A percentile compares a stretch with the other conserved stretches of the same genome.
Evolutionary conservation across 768 basidiomycete species (phyloP).

Genomic region (Podaxis mareebaensis): DNA sequence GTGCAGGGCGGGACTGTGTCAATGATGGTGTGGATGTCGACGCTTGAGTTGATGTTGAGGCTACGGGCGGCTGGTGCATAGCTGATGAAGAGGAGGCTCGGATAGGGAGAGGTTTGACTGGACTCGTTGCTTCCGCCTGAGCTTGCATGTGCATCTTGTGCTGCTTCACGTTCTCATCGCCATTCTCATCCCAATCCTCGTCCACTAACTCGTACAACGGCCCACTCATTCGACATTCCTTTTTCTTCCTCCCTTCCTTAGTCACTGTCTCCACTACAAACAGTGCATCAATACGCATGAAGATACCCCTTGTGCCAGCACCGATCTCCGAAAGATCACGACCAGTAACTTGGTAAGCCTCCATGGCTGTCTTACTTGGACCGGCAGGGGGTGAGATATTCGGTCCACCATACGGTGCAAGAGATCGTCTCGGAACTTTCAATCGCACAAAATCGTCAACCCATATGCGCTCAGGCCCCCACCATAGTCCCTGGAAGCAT

Average conservation of each 20-base stretch:
- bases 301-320: constrained; percentile 62
- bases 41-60: neutral
- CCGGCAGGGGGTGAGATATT: constrained; percentile 64
- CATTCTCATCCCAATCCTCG: constrained; percentile 60
- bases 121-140: constrained; percentile 3
- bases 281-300: constrained; percentile 69
- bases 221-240: constrained; percentile 70
- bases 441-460: constrained; percentile 80
- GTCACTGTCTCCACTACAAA: constrained; percentile 58
- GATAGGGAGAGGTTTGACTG: constrained; percentile 3
- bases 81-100: neutral
- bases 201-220: constrained; percentile 81
- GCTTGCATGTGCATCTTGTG: constrained; percentile 1
- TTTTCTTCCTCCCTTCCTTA: constrained; percentile 41
- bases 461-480: constrained; percentile 91
- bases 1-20: neutral
- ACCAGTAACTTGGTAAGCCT: constrained; percentile 23
- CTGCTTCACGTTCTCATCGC: constrained; percentile 17
- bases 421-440: constrained; percentile 62
- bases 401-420: constrained; percentile 66
- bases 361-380: constrained; percentile 39
- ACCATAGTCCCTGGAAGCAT: constrained; percentile 83
- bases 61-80: neutral
- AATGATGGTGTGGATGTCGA: neutral
- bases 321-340: constrained; percentile 40